These are phyloP conservation scores for Penicillium vulpinum DNA, from an alignment of 2,329 filamentous ascomycete species.

Conservation along the genomic window DNA sequence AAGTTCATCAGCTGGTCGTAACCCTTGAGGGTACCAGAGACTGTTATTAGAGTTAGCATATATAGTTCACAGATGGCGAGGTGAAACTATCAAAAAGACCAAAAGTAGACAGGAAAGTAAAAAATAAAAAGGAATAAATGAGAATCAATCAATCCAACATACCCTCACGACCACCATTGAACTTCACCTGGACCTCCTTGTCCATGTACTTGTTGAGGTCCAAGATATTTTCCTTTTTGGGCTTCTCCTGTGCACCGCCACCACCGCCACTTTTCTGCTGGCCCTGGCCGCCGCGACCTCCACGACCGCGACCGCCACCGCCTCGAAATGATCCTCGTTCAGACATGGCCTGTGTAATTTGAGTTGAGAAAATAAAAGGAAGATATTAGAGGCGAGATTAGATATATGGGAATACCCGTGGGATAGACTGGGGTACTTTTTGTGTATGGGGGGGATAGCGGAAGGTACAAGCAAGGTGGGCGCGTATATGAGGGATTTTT, in stretches of 20 bases:
- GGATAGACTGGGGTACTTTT: not conserved
- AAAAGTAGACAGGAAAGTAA: not conserved
- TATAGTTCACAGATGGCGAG: slow-evolving; percentile 1
- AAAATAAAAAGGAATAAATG: not conserved
- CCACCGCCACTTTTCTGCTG: slow-evolving; percentile 52
- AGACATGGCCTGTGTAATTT: slow-evolving; percentile 52
- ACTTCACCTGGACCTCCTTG: slow-evolving; percentile 92
- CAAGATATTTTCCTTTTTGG: slow-evolving; percentile 98
- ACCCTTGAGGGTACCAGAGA: slow-evolving; percentile 85
- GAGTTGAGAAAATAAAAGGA: slow-evolving; percentile 34
- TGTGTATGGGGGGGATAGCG: slow-evolving; percentile 12
- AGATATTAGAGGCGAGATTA: slow-evolving; percentile 3
- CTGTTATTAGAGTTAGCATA: slow-evolving; percentile 48
- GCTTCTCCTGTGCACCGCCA: slow-evolving; percentile 64
- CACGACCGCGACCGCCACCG: slow-evolving; percentile 21
- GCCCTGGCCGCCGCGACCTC: slow-evolving; percentile 26
- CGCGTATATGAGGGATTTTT: slow-evolving; percentile 27
- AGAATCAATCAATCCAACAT: slow-evolving; percentile 4
- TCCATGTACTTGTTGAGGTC: slow-evolving; percentile 96
- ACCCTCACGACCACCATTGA: slow-evolving; percentile 70
- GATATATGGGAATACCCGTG: slow-evolving; percentile 1
- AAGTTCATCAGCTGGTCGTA: slow-evolving; percentile 98
- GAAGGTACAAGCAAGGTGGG: slow-evolving; percentile 12
- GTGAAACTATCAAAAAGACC: not conserved
- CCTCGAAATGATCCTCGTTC: slow-evolving; percentile 27